phyloP scores from a whole-genome alignment of 345 rosid species.

The Reutealis trisperma region DNA sequence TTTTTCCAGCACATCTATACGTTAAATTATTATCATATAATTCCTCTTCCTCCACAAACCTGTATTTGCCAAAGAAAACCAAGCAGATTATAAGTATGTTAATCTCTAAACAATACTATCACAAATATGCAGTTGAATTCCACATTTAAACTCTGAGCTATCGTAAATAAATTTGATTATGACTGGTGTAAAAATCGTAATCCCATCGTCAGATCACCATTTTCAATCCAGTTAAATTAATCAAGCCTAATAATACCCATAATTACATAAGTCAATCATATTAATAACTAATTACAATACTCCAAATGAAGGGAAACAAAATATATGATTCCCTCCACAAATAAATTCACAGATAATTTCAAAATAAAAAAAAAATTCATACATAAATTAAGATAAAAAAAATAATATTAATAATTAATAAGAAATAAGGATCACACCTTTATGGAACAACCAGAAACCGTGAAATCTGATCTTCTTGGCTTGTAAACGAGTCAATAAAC shows the following conservation, averaged over 20 bases:
- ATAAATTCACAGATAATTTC: background rate
- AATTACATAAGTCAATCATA: background rate
- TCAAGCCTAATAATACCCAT: background rate
- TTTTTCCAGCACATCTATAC: constrained; percentile 27
- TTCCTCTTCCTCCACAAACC: constrained; percentile 28
- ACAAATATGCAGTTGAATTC: too few relatives aligned
- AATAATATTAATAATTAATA: background rate
- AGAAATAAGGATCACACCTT: background rate
- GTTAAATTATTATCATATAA: constrained; percentile 13
- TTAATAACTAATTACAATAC: background rate
- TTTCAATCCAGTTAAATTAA: background rate
- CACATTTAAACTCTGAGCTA: background rate
- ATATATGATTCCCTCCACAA: background rate
- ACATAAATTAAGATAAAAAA: too few relatives aligned
- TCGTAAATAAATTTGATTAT: background rate
- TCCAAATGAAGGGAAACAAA: background rate
- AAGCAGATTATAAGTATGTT: background rate
- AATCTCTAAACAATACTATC: too few relatives aligned
- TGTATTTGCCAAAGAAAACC: constrained; percentile 4
- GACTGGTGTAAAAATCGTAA: background rate
- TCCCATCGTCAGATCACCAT: background rate
- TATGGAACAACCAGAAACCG: background rate
- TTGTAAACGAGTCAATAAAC: background rate
- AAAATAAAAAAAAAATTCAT: too few relatives aligned
- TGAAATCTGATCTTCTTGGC: background rate